Conservation (phyloP, 106 monocot species). For the Alisma plantagoaquatica region DNA sequence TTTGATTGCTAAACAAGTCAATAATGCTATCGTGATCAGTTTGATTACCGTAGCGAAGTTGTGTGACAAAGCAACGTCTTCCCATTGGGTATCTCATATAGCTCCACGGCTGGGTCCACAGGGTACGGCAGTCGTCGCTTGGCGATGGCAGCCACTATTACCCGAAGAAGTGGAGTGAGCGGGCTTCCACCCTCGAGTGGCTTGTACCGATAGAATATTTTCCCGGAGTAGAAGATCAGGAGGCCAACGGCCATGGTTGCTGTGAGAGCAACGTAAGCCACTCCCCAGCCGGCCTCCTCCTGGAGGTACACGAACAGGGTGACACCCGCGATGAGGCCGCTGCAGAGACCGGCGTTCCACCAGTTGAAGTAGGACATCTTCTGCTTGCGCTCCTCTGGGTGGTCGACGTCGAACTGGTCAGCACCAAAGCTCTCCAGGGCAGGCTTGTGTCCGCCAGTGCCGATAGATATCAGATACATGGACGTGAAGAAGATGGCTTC, state of each 20-base stretch:
- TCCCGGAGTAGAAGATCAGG: slow-evolving; percentile 27
- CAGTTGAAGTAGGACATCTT: slow-evolving; percentile 88
- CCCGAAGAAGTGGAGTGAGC: slow-evolving; percentile 40
- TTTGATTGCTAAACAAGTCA: background rate
- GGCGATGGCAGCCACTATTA: slow-evolving; percentile 28
- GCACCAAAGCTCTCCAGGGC: slow-evolving; percentile 73
- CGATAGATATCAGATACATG: slow-evolving; percentile 57
- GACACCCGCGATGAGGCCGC: slow-evolving; percentile 36
- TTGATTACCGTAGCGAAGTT: slow-evolving; percentile 19
- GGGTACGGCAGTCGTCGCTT: slow-evolving; percentile 37
- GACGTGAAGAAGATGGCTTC: slow-evolving; percentile 36
- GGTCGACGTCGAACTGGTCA: slow-evolving; percentile 59
- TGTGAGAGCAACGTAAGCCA: slow-evolving; percentile 27
- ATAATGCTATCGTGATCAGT: background rate
- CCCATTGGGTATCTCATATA: slow-evolving; percentile 27
- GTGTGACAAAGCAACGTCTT: slow-evolving; percentile 39
- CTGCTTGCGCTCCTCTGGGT: slow-evolving; percentile 32
- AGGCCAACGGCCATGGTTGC: slow-evolving; percentile 26
- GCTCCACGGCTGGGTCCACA: slow-evolving; percentile 11
- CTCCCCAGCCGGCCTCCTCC: slow-evolving; percentile 41
- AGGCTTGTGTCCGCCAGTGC: slow-evolving; percentile 64
- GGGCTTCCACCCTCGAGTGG: slow-evolving; percentile 37
- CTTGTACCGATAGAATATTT: slow-evolving; percentile 41
- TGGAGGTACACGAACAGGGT: slow-evolving; percentile 44
- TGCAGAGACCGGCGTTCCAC: slow-evolving; percentile 58